Conservation (phyloP, 2,329 filamentous ascomycete genomes). For the Pseudovirgaria hyperparasitica region DNA sequence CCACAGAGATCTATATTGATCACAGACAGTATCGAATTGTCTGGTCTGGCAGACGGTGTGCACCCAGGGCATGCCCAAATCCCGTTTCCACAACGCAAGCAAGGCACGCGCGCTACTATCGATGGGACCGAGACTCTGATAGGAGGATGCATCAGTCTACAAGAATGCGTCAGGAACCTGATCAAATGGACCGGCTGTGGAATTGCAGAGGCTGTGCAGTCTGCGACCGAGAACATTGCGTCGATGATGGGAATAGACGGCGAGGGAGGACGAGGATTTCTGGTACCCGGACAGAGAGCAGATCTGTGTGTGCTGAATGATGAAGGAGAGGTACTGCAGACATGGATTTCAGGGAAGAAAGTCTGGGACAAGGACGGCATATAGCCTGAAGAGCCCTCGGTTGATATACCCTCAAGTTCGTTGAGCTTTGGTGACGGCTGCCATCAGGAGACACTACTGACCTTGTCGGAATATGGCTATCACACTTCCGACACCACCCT, state of each 20-base stretch:
- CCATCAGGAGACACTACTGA: no score
- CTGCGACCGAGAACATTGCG: conserved; percentile 38
- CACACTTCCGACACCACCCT: no score
- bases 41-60: conserved; percentile 37
- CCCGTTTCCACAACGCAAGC: conserved; percentile 35
- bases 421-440: no score
- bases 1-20: conserved; percentile 37
- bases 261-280: conserved; percentile 27
- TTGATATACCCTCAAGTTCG: no score
- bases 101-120: conserved; percentile 36
- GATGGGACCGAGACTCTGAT: conserved; percentile 41
- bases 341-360: conserved; percentile 36
- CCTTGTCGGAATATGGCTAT: no score
- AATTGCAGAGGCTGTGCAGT: conserved; percentile 35
- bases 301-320: conserved; percentile 37
- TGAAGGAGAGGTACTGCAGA: conserved; percentile 34
- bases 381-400: no score
- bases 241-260: conserved; percentile 35
- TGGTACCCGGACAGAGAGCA: conserved; percentile 33
- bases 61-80: conserved; percentile 42
- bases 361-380: conserved; percentile 28
- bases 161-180: conserved; percentile 38
- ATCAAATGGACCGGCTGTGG: conserved; percentile 33
- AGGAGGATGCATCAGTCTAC: conserved; percentile 38
- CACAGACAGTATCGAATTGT: conserved; percentile 43